Evolutionary conservation across 2,329 filamentous ascomycete genomes (phyloP), one percentile per base, ranked within the genome.

Genomic region (Fusarium scirpi): DNA sequence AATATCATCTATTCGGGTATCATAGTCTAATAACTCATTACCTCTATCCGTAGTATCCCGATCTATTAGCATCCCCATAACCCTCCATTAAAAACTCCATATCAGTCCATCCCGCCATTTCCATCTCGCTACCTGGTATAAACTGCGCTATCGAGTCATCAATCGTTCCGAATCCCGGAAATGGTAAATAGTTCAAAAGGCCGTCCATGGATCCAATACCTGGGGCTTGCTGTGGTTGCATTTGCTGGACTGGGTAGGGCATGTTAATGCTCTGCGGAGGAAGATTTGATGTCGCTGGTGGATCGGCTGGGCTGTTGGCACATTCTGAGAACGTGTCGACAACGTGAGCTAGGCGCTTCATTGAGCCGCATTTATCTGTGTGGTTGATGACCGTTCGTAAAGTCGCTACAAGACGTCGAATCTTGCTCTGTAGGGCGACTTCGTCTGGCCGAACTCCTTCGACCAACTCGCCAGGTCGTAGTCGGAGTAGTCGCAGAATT

Each of bases 281-380:
- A 4, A 63, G 1, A 5, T 52, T 57, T 4, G 49, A 22, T 18
- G 44, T 11, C 3, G 40, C 43, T 1, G 54, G 58, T 6, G 45
- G 58, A 30, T 72, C 65, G 9, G 12, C 59, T 0, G 69, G 55
- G 2, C 58, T 71, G 6, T 68, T 71, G 18, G 71, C 67, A 9
- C 75, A 76, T 3, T 74, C 76, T 9, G 74, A 73, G 45, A 78
- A 78, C 0, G 72, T 70, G 8, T 75, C 76, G 8, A 78, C 68
- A 1, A 78, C 74, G 15, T 59, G 73, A 2, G 76, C 74, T 5
- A 78, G 69, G 6, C 76, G 57, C 41, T 72, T 76, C 76, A 78
- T 78, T 13, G 76, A 76, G 1, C 75, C 75, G 30, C 74, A 71
- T 51, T 77, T 78, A n/a, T 77, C 72, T 1, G 72, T 70, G 6